Percentiles rank a stretch among this genome's conserved stretches.
Evolutionary conservation across 2,329 filamentous ascomycete genomes (phyloP).

Genomic region (Fusarium annulatum): DNA sequence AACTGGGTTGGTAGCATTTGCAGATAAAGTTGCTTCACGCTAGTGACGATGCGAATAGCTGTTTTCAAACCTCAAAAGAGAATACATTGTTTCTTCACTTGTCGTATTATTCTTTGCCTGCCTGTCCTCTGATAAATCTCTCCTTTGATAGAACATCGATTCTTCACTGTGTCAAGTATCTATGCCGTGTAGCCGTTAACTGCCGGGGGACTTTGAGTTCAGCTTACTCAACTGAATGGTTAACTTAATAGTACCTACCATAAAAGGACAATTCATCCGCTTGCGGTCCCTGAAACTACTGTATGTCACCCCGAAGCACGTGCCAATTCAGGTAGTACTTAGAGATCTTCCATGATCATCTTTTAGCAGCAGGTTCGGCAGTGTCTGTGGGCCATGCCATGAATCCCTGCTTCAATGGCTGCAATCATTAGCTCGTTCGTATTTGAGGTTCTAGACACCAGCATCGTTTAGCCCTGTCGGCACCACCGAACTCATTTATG

Average conservation of each 20-base stretch:
- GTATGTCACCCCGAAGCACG: background rate
- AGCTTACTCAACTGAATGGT: background rate
- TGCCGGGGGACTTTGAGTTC: background rate
- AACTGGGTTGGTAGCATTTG: too few relatives aligned
- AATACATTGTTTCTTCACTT: background rate
- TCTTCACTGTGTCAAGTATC: too few relatives aligned
- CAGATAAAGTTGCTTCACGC: fast-evolving
- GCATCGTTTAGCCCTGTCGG: background rate
- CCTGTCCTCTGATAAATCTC: background rate
- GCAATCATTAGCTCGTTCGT: conserved; percentile 2
- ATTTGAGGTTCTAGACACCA: background rate
- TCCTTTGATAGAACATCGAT: background rate
- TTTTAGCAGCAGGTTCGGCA: background rate
- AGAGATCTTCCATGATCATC: background rate
- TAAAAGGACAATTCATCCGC: background rate
- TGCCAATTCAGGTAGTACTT: background rate
- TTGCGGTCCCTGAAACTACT: background rate
- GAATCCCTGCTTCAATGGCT: background rate
- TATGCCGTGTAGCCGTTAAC: background rate
- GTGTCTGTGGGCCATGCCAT: background rate
- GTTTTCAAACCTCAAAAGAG: too few relatives aligned
- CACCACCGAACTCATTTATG: conserved; percentile 5
- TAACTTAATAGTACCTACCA: background rate
- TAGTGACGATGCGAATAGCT: background rate
- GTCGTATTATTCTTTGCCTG: background rate